Evolutionary conservation across 1,139 yeast species (phyloP), one percentile per base, ranked within the genome.

Genomic region (Kodamaea ohmeri): DNA sequence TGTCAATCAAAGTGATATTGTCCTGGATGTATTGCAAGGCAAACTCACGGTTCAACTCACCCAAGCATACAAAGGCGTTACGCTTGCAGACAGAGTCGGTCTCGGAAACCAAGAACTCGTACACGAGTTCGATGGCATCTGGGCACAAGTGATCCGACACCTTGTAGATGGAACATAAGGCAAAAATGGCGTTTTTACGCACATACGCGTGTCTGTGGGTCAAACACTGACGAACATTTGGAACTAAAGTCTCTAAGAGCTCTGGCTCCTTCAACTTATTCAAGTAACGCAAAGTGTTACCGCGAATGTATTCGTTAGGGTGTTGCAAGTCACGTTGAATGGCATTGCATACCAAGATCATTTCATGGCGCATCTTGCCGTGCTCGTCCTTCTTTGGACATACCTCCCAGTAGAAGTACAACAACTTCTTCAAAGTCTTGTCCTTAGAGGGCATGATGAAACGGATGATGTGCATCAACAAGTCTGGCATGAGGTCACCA

Each of bases 141-240:
- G 98, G 98, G 37, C 89, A 78, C 59, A 94, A 76, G 61, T 86
- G 94, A 32, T 83, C 86, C 32, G 94, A 81, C 29, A 88, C 94
- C 55, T 80, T 76, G 60, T 77, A 84, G 52, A 94, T 87, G 20
- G 95, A 81, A 55, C 77, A 79, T 44, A 92, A 80, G 27, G 97
- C 95, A 61, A 92, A 83, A 26, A 89, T 92, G 7, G 98, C 98
- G 60, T 94, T 92, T 63, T 94, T 94, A 60, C 99, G 82, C 45
- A 94, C 98, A 58, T 94, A 94, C 7, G 98, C 96, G 62, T 92
- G 97, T 52, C 98, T 85, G 63, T 94, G 96, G 50, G 86, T 96
- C 51, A 94, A 72, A 67, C 97, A 89, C 45, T 81, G 80, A 54
- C 96, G 79, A 36, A 90, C 90, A 35, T 94, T 83, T 28, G 98